A percentile compares a stretch with the other conserved stretches of the same genome.
These are phyloP conservation scores for Daldinia sp. DNA, from an alignment of 2,329 filamentous ascomycete species.

Conservation along the genomic window DNA sequence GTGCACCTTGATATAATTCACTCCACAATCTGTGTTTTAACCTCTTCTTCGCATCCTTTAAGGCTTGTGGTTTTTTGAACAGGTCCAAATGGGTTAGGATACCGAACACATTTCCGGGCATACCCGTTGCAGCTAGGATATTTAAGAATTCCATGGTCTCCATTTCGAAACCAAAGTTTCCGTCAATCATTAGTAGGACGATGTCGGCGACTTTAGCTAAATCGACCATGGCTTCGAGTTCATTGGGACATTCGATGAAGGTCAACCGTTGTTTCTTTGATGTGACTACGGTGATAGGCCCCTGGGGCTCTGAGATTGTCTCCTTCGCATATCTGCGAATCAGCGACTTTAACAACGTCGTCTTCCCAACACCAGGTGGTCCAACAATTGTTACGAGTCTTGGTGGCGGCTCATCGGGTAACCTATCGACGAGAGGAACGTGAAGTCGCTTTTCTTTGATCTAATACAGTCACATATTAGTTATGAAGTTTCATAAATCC, in stretches of 20 bases:
- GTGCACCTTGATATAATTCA: conserved; percentile 95
- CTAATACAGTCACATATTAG: conserved; percentile 58
- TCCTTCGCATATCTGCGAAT: conserved; percentile 97
- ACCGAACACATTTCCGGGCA: conserved; percentile 98
- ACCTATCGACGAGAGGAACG: conserved; percentile 93
- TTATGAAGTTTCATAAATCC: background rate
- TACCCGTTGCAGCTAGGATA: conserved; percentile 90
- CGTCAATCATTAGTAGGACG: conserved; percentile 97
- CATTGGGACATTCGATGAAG: conserved; percentile 97
- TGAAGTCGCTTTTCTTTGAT: conserved; percentile 96
- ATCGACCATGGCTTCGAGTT: conserved; percentile 96
- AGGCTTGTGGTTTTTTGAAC: conserved; percentile 90
- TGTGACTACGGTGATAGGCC: conserved; percentile 94
- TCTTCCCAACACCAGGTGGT: conserved; percentile 94
- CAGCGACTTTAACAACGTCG: conserved; percentile 92
- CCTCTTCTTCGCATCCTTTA: conserved; percentile 95
- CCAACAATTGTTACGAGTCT: conserved; percentile 94
- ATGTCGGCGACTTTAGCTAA: conserved; percentile 98
- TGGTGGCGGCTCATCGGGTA: conserved; percentile 94
- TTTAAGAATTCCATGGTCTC: conserved; percentile 99
- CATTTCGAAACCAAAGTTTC: conserved; percentile 99
- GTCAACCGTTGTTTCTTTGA: conserved; percentile 95
- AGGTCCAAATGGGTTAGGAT: conserved; percentile 96
- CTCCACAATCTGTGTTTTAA: conserved; percentile 97
- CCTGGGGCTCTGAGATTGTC: conserved; percentile 87